These are phyloP conservation scores for Lignosus rhinocerotis DNA, from an alignment of 1,284 basidiomycete genomes.

Conservation along the genomic window DNA sequence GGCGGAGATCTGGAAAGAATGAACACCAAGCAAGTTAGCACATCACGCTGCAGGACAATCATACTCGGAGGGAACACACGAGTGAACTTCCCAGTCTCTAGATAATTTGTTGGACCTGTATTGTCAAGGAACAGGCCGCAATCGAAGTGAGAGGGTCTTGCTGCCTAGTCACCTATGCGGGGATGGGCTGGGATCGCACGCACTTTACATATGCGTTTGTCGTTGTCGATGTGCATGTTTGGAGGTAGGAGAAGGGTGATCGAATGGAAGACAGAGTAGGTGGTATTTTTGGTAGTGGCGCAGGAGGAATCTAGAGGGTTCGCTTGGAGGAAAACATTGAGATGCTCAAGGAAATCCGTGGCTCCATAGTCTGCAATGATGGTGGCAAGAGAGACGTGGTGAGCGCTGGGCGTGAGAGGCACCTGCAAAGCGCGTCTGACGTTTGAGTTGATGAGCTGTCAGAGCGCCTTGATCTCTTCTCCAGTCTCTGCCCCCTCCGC, in stretches of 20 bases:
- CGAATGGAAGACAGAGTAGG: not conserved
- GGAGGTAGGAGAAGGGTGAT: not conserved
- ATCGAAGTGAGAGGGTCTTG: not conserved
- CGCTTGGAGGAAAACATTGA: not conserved
- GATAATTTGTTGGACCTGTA: not conserved
- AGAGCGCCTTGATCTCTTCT: not conserved
- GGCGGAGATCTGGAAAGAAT: not conserved
- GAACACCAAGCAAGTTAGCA: no score
- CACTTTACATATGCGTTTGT: constrained; percentile 1
- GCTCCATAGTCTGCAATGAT: not conserved
- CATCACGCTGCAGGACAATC: no score
- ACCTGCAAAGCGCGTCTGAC: not conserved
- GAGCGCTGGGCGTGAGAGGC: not conserved
- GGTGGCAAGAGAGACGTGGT: not conserved
- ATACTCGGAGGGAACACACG: no score
- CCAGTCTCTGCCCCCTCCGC: no score
- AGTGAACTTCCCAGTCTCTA: not conserved
- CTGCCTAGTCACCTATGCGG: not conserved
- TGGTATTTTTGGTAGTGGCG: not conserved
- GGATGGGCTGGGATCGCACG: not conserved
- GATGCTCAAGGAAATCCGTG: not conserved
- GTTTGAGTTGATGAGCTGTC: not conserved
- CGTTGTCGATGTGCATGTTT: constrained; percentile 2
- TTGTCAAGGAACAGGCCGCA: constrained; percentile 1
- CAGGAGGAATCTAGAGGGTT: not conserved